Evolutionary conservation across 306 rosid genomes (phyloP).

Genomic region (Datisca glomerata): DNA sequence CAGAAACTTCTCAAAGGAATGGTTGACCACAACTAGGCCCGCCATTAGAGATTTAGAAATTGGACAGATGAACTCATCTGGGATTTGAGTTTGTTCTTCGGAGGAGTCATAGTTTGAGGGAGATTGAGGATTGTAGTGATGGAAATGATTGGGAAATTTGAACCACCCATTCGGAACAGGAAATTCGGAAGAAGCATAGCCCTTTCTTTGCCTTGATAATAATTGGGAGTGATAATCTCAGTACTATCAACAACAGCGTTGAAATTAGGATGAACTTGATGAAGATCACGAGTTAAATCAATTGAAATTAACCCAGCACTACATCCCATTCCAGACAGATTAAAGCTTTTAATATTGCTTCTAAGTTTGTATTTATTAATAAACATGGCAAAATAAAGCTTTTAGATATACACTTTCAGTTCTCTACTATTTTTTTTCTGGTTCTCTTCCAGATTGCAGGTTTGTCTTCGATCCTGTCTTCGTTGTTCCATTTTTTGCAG

Average conservation of each 20-base stretch:
- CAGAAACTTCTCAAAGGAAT: conserved; percentile 70
- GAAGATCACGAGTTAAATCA: conserved; percentile 83
- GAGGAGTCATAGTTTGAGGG: conserved; percentile 18
- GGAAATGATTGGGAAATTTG: neutral
- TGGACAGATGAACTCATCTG: conserved; percentile 55
- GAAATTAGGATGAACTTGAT: conserved; percentile 77
- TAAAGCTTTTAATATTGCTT: no score
- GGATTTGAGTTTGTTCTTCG: conserved; percentile 25
- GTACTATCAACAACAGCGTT: conserved; percentile 78
- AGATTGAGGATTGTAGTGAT: conserved; percentile 14
- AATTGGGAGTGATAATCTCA: conserved; percentile 78
- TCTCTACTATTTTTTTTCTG: no score
- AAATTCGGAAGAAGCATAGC: conserved; percentile 95
- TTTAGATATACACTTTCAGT: no score
- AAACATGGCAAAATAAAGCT: conserved; percentile 97
- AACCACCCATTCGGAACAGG: conserved; percentile 38
- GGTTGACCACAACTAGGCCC: conserved; percentile 80
- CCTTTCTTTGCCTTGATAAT: conserved; percentile 82
- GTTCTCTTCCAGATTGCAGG: no score
- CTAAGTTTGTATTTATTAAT: no score
- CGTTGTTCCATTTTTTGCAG: no score
- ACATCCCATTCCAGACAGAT: no score
- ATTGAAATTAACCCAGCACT: no score
- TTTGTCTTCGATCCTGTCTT: no score
- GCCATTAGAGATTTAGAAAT: conserved; percentile 50